Evolutionary conservation across 2,329 filamentous ascomycete species (phyloP), one percentile per base, ranked within the genome.

Genomic region (Trichoderma lentiforme): DNA sequence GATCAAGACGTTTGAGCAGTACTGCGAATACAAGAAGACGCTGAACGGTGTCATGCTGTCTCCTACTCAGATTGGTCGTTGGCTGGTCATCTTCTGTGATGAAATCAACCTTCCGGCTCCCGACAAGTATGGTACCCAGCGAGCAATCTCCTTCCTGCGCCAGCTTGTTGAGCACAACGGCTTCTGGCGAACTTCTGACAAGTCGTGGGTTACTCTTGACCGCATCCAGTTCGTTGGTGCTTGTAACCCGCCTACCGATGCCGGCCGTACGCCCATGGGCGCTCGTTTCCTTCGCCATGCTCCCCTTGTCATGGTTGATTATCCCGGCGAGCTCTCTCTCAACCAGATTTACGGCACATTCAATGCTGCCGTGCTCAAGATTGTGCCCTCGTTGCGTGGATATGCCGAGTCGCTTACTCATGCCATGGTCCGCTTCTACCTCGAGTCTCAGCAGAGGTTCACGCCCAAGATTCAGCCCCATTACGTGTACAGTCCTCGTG

Each of bases 1-100:
- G 74, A 95, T 99, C 85, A 99, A 99, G 87, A 99, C 97, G 0
- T 97, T 99, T 76, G 96, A 99, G 83, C 97, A 99, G 81, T 98
- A 99, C 82, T 99, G 96, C 83, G 96, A 99, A 83, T 99, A 99
- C 84, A 97, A 95, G 86, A 99, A 99, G 88, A 98, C 96, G 0
- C 85, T 98, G 62, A 98, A 96, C 79, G 96, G 96, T 56, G 94
- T 98, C 24, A 92, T 98, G 78, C 92, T 99, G 75, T 97, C 95
- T 28, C 96, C 96, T 0, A 97, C 92, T 7, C 97, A 99, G 80
- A 97, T 99, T 77, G 96, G 96, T 26, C 92, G 95, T 76, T 99
- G 96, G 96, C 88, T 99, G 47, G 95, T 99, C 60, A 90, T 99
- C 74, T 99, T 99, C 87, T 99, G 96, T 78, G 96, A 99, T 80